Base-by-base conservation (phyloP, 2,329 filamentous ascomycete genomes). In the Cytospora mali region DNA sequence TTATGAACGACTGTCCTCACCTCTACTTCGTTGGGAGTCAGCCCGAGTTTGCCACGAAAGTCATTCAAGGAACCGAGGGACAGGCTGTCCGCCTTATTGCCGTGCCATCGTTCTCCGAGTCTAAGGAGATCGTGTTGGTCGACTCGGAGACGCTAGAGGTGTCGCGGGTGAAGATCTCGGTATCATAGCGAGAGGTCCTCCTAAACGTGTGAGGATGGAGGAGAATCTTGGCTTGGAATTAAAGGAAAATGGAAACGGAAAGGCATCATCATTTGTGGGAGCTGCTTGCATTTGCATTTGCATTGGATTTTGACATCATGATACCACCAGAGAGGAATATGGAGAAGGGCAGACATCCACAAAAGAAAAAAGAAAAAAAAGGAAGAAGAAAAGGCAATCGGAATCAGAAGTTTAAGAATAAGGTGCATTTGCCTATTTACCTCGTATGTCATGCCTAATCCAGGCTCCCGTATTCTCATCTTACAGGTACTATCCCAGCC, bases 11-110 rank as follows among this genome's bases (percentile, higher is more conserved):
- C 21, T 96, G 92, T 66, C 95, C 95, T 2, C 94, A 99, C 71
- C 80, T 99, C 33, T 98, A 92, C 77, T 92, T 99, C 73, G 89
- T 91, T 1, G 93, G 93, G 18, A 93, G 90, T 69, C 93, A 97
- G 74, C 88, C 92, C 3, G 81, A 81, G 58, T 96, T 96, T 74
- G 88, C 86, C 57, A 93, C 89, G 3, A 85, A 83, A 31, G 75
- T 89, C 1, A 88, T 96, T 39, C 79, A 88, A 49, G 89, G 89
- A 0, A 80, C 82, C 0, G 80, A 86, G 1, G 88, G 87, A 0
- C 89, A 96, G 74, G 77, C 78, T 21, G 90, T 97, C 10, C 83
- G 92, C 49, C 78, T 98, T 4, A 79, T 99, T n/a, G 83, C 91
- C 0, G 84, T 99, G 46, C 96, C 96, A 0, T 88, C 84, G 25